Percentiles rank a stretch among this genome's conserved stretches.
phyloP scores from a whole-genome alignment of 768 basidiomycete genomes.

The Boletellus ananiceps region DNA sequence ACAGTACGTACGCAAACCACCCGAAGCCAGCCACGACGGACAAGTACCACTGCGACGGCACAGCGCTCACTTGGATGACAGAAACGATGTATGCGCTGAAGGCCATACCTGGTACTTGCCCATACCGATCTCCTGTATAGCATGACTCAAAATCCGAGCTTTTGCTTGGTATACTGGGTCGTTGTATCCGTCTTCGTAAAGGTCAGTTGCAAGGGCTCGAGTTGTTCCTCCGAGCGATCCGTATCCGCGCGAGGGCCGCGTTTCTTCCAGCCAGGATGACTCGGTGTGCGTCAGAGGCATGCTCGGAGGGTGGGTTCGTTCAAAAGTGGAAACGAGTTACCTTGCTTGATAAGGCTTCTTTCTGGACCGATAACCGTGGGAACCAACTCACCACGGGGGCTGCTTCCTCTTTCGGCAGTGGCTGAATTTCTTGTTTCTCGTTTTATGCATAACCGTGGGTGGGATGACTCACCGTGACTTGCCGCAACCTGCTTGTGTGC shows the following conservation, averaged over 20 bases:
- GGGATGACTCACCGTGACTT: too few relatives aligned
- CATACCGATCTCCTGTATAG: slow-evolving; percentile 55
- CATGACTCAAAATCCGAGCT: slow-evolving; percentile 42
- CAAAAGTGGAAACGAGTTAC: background rate
- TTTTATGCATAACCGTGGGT: too few relatives aligned
- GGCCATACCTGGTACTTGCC: slow-evolving; percentile 46
- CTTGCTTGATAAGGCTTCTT: too few relatives aligned
- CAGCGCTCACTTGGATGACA: background rate
- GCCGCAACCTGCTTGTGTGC: too few relatives aligned
- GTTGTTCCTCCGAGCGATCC: background rate
- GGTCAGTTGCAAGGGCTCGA: slow-evolving; percentile 15
- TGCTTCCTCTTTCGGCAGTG: too few relatives aligned
- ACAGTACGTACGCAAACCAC: slow-evolving; percentile 36
- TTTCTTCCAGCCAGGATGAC: too few relatives aligned
- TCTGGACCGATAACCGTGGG: too few relatives aligned
- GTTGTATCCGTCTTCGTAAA: slow-evolving; percentile 33
- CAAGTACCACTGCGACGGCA: slow-evolving; percentile 31
- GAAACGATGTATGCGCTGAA: background rate
- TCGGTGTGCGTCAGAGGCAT: too few relatives aligned
- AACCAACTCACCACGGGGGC: too few relatives aligned
- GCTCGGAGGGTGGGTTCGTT: background rate
- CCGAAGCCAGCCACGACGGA: slow-evolving; percentile 40
- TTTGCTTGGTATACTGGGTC: slow-evolving; percentile 50
- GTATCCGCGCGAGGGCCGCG: background rate
- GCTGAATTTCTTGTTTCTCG: too few relatives aligned